A percentile compares a stretch with the other conserved stretches of the same genome.
phyloP scores from a whole-genome alignment of 1,284 basidiomycete genomes.

The Cystobasidium sp. region DNA sequence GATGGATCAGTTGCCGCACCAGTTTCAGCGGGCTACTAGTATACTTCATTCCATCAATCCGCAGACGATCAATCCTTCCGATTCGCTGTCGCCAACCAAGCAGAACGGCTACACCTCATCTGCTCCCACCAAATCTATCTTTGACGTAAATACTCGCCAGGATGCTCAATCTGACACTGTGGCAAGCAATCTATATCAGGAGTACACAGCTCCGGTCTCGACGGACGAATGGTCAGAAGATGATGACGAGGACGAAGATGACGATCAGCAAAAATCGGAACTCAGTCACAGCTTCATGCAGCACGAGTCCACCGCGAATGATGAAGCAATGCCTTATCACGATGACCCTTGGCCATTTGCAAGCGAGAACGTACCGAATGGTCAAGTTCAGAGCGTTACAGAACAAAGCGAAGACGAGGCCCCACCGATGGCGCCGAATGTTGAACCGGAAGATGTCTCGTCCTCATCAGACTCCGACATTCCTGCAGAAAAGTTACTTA shows the following conservation, averaged over 20 bases:
- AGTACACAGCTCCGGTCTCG: not conserved
- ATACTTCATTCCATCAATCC: slow-evolving; percentile 5
- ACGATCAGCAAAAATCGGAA: not conserved
- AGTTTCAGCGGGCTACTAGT: not conserved
- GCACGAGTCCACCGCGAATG: not conserved
- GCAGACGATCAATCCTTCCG: slow-evolving; percentile 8
- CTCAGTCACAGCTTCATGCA: not conserved
- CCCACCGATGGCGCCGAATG: not conserved
- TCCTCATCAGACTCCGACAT: slow-evolving; percentile 29
- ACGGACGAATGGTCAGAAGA: slow-evolving; percentile 11
- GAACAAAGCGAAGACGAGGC: not conserved
- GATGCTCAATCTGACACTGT: not conserved
- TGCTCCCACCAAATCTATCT: not conserved
- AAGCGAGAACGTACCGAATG: not conserved
- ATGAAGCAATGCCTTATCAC: not conserved
- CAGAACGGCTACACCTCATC: not conserved
- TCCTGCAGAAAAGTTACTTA: slow-evolving; percentile 7
- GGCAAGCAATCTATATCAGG: not conserved
- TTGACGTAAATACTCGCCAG: not conserved
- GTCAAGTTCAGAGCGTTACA: not conserved
- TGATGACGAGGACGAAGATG: not conserved
- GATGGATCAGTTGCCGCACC: not conserved
- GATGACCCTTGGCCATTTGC: not conserved
- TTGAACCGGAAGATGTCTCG: not conserved
- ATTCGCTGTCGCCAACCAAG: not conserved